Base-by-base conservation (phyloP, 441 rosid species). In the Brassica balearica region DNA sequence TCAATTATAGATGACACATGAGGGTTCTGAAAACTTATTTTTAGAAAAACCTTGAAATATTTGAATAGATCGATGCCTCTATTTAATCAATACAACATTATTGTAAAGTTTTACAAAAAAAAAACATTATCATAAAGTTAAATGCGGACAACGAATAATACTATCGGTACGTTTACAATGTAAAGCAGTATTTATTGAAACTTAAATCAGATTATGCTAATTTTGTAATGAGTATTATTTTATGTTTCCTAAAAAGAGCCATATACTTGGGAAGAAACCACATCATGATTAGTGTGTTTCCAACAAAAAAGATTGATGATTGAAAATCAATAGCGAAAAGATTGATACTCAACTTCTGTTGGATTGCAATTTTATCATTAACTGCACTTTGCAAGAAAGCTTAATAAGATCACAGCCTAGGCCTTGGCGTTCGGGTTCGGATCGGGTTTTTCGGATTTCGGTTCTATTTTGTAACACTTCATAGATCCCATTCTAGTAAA, bases 281-380 rank as follows among this genome's bases (percentile, higher is more conserved):
- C 19, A 51, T 51, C 25, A 43, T 77, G 65, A 77, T 70, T 15
- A 63, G 4, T 19, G 46, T 25, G 41, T 34, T 65, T 41, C 27
- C 36, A 63, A 71, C 22, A 32, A 23, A 36, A 17, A 36, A 8
- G 9, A 19, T 17, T 36, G 25, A 71, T 65, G 77, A 77, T 66
- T 77, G 36, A 2, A 7, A 34, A 65, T n/a, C 14, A 65, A 12
- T 17, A 6, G 2, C 72, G 14, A 66, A 78, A 72, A 59, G 64
- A 51, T 32, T 56, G 36, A 65, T 72, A 19, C 34, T 65, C 76
- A 41, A 72, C 53, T 72, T 58, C 20, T 72, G 10, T 67, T 72
- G 69, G 77, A 67, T 34, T 72, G 46, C 22, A 66, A 72, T 46
- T 20, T 68, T 41, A 73, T 67, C 69, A 72, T 46, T 48, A 59